Conservation (phyloP, 1,284 basidiomycete species). For the Schizophyllum amplum region DNA sequence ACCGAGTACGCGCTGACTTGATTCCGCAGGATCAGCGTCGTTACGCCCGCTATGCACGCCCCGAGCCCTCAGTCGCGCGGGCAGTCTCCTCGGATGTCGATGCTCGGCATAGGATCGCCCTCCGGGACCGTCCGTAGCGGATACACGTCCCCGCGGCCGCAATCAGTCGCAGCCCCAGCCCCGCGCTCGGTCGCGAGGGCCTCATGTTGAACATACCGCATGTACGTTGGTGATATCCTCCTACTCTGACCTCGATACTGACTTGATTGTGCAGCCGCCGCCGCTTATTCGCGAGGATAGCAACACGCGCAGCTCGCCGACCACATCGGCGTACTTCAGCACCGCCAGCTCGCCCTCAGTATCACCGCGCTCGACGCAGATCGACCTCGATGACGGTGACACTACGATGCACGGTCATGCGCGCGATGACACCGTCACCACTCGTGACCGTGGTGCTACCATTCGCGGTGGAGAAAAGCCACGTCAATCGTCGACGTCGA, state of each 20-base stretch:
- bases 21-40: slow-evolving; percentile 36
- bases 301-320: background rate
- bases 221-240: background rate
- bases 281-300: background rate
- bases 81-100: background rate
- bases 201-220: background rate
- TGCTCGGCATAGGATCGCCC: background rate
- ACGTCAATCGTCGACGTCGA: background rate
- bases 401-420: background rate
- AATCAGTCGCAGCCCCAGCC: background rate
- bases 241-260: background rate
- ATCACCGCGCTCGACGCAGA: background rate
- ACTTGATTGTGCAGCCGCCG: background rate
- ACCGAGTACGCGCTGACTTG: background rate
- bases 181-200: background rate
- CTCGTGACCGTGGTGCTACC: background rate
- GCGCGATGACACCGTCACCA: background rate
- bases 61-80: background rate
- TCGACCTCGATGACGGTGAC: background rate
- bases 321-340: background rate
- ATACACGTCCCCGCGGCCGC: background rate
- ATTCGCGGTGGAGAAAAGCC: background rate
- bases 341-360: background rate
- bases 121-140: background rate
- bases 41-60: slow-evolving; percentile 15